Evolutionary conservation across 176 grass and related monocot species (phyloP).

Genomic region (barley (Hordeum vulgare)): DNA sequence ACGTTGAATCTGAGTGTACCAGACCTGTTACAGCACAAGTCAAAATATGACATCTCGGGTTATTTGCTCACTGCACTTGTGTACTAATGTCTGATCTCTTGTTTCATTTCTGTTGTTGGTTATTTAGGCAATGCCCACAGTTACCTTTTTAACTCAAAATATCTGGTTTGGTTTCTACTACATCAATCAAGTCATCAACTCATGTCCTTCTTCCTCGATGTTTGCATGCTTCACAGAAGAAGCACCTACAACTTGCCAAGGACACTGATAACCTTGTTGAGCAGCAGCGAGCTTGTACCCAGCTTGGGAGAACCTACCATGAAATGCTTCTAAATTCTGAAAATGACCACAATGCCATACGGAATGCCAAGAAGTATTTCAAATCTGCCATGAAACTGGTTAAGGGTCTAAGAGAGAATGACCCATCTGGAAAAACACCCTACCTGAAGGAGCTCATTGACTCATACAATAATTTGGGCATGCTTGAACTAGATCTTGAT

Average conservation of each 20-base stretch:
- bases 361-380: slow-evolving; percentile 94
- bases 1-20: not conserved
- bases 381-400: slow-evolving; percentile 67
- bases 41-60: not conserved
- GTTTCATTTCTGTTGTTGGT: slow-evolving; percentile 1
- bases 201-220: slow-evolving; percentile 18
- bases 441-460: slow-evolving; percentile 89
- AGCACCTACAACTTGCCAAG: slow-evolving; percentile 79
- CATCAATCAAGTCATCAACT: slow-evolving; percentile 22
- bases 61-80: not conserved
- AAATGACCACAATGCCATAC: slow-evolving; percentile 61
- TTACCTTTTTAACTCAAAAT: not conserved
- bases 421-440: slow-evolving; percentile 21
- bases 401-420: slow-evolving; percentile 43
- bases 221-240: slow-evolving; percentile 59
- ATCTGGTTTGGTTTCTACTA: slow-evolving; percentile 6
- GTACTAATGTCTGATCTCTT: not conserved
- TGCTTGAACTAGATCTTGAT: slow-evolving; percentile 91
- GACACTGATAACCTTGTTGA: slow-evolving; percentile 79
- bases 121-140: not conserved
- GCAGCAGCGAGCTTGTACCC: slow-evolving; percentile 84
- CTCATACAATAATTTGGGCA: slow-evolving; percentile 88
- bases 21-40: not conserved
- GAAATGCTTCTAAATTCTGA: slow-evolving; percentile 73
- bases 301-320: slow-evolving; percentile 87